Conservation (phyloP, 2,329 filamentous ascomycete species). For the Fusarium musae region DNA sequence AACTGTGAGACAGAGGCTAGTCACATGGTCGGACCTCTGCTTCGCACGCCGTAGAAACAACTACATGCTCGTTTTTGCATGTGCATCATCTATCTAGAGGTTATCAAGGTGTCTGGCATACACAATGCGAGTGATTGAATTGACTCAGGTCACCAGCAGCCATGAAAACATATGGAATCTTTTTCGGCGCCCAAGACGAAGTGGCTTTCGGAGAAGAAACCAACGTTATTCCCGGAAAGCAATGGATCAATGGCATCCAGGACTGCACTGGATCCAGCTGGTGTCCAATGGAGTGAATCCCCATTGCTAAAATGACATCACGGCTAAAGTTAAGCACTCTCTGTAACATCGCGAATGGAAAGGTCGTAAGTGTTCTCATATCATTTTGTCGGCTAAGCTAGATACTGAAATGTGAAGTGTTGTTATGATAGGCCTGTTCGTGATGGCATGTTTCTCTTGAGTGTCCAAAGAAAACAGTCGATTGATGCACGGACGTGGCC, state of each 20-base stretch:
- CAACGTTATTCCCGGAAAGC: constrained; percentile 9
- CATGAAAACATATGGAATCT: constrained; percentile 12
- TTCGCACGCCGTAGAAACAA: not conserved
- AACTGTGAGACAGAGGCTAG: not conserved
- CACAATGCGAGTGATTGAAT: not conserved
- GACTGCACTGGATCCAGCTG: not conserved
- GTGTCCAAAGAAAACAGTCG: constrained; percentile 37
- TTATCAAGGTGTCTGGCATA: not conserved
- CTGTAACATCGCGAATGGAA: not conserved
- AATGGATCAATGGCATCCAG: not conserved
- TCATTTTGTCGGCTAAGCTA: constrained; percentile 21
- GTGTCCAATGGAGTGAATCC: not conserved
- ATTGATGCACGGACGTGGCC: constrained; percentile 43
- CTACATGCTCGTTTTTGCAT: not conserved
- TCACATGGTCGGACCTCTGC: constrained; percentile 11
- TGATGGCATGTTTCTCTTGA: constrained; percentile 33
- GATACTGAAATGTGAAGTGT: not conserved
- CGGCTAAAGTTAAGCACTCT: not conserved
- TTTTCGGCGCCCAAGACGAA: not conserved
- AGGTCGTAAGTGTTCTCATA: constrained; percentile 17
- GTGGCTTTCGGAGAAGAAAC: not conserved
- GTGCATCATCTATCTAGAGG: not conserved
- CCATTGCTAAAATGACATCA: constrained; percentile 20
- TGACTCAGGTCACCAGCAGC: not conserved
- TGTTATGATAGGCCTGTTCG: constrained; percentile 36